phyloP scores from a whole-genome alignment of 2,329 filamentous ascomycete species.

The Biscogniauxia marginata region DNA sequence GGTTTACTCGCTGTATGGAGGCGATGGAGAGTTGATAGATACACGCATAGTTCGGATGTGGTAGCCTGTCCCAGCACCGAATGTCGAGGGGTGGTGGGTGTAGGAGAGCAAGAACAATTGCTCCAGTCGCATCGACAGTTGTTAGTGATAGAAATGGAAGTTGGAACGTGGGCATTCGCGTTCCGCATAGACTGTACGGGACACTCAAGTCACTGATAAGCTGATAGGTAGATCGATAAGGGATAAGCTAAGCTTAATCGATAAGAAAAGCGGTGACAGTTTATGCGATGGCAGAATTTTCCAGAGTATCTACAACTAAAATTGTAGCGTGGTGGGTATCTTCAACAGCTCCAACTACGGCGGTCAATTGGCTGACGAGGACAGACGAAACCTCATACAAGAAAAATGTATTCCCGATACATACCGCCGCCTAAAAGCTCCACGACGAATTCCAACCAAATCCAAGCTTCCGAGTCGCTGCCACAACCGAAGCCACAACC shows the following conservation, averaged over 20 bases:
- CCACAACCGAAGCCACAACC: constrained; percentile 15
- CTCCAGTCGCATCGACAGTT: not conserved
- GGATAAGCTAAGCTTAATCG: constrained; percentile 4
- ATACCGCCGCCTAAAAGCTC: constrained; percentile 30
- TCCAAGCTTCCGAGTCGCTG: constrained; percentile 4
- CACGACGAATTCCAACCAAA: constrained; percentile 7
- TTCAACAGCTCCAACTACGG: too few species aligned
- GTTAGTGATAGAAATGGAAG: not conserved
- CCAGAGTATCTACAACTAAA: not conserved
- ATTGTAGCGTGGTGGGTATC: too few species aligned
- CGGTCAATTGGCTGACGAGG: too few species aligned
- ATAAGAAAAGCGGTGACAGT: constrained; percentile 30
- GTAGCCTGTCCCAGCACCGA: too few species aligned
- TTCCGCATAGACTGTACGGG: not conserved
- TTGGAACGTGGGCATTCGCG: not conserved
- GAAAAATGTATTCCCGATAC: constrained; percentile 42
- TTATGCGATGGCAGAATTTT: constrained; percentile 27
- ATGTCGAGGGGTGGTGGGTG: not conserved
- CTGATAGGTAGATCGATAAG: constrained; percentile 6
- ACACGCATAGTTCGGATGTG: too few species aligned
- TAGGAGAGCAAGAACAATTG: too few species aligned
- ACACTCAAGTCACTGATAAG: not conserved
- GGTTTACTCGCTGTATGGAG: too few species aligned
- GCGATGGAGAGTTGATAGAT: too few species aligned
- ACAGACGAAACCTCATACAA: not conserved